Evolutionary conservation across 805 yeast genomes (phyloP).

Genomic region (Candida incommunis): DNA sequence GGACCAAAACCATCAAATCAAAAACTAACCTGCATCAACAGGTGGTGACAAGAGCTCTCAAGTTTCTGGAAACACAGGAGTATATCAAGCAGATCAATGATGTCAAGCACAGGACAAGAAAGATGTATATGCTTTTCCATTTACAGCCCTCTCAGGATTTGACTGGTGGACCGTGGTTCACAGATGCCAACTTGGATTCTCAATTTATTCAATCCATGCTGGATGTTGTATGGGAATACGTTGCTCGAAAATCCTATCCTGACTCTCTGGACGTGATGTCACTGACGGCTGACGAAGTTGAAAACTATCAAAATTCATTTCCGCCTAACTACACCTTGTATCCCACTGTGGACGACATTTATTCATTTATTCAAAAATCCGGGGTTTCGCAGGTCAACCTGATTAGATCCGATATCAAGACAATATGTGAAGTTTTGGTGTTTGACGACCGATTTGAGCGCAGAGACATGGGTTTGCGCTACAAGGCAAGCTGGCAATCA

Average conservation of each 20-base stretch:
- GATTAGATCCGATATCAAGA: conserved; percentile 54
- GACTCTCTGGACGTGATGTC: conserved; percentile 35
- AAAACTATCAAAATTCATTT: conserved; percentile 32
- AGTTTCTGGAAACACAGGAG: conserved; percentile 63
- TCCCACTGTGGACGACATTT: conserved; percentile 61
- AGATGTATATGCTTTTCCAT: conserved; percentile 88
- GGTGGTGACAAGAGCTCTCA: conserved; percentile 72
- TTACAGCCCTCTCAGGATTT: conserved; percentile 90
- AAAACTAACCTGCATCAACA: conserved; percentile 84
- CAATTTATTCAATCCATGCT: conserved; percentile 80
- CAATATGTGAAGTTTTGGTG: conserved; percentile 76
- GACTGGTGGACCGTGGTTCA: conserved; percentile 99
- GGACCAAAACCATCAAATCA: conserved; percentile 86
- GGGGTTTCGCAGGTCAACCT: conserved; percentile 76
- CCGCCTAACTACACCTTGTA: conserved; percentile 46
- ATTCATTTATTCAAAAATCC: conserved; percentile 54
- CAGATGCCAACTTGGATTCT: conserved; percentile 86
- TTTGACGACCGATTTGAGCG: conserved; percentile 77
- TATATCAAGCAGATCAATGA: conserved; percentile 81
- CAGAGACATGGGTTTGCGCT: conserved; percentile 43
- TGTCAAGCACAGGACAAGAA: conserved; percentile 83
- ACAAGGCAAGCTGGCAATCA: conserved; percentile 68
- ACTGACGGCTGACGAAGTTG: conserved; percentile 9
- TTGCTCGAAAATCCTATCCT: conserved; percentile 66
- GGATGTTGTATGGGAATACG: conserved; percentile 78